phyloP scores from a whole-genome alignment of 805 yeast species.

The Spathaspora boniae region DNA sequence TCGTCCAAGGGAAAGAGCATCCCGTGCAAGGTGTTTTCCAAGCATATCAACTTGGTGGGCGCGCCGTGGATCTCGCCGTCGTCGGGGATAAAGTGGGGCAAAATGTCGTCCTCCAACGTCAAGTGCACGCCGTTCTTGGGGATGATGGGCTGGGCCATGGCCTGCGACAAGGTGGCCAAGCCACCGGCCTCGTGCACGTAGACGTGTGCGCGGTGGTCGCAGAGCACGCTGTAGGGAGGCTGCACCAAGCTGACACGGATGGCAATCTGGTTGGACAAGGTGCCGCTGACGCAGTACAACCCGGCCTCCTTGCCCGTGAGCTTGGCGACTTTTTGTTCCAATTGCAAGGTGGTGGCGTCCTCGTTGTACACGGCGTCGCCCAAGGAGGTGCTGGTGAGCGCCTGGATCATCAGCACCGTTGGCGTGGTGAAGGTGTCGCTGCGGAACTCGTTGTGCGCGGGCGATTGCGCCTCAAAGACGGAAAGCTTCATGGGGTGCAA shows the following conservation, averaged over 20 bases:
- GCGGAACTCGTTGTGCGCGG: constrained; percentile 40
- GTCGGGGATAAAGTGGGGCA: constrained; percentile 56
- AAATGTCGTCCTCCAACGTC: constrained; percentile 82
- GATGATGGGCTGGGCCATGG: constrained; percentile 81
- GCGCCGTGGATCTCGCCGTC: constrained; percentile 86
- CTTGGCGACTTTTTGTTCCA: constrained; percentile 62
- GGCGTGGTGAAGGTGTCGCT: constrained; percentile 93
- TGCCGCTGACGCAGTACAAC: constrained; percentile 82
- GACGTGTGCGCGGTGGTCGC: constrained; percentile 85
- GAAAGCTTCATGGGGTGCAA: constrained; percentile 9
- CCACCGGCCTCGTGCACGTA: constrained; percentile 89
- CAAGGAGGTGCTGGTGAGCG: constrained; percentile 51
- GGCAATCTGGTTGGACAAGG: constrained; percentile 86
- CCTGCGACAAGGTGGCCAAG: constrained; percentile 81
- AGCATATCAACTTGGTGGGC: constrained; percentile 78
- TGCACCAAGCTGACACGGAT: constrained; percentile 69
- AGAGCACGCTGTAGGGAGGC: constrained; percentile 82
- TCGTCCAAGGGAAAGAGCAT: constrained; percentile 77
- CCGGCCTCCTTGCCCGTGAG: constrained; percentile 81
- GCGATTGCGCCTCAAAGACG: constrained; percentile 13
- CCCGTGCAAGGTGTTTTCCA: constrained; percentile 90
- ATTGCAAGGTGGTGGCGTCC: constrained; percentile 62
- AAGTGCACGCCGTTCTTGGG: constrained; percentile 75
- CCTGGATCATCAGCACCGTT: constrained; percentile 61
- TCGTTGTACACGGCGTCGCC: constrained; percentile 93